These are phyloP conservation scores for Trypanosomatidae sp. DNA, from an alignment of 208 protist species.

Conservation along the genomic window DNA sequence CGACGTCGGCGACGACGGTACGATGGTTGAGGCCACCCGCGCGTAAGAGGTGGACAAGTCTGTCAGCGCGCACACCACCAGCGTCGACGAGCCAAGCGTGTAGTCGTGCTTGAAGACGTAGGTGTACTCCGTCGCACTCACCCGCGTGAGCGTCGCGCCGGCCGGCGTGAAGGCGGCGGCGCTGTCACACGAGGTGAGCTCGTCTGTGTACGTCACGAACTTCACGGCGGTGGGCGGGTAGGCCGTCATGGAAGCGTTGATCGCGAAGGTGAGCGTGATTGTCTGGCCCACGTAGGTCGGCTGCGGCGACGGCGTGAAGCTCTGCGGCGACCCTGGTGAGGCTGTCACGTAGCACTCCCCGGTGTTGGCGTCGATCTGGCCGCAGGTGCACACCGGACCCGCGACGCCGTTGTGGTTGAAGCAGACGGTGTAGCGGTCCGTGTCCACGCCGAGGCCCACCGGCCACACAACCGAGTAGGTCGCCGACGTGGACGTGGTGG, in stretches of 20 bases:
- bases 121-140: slow-evolving; percentile 37
- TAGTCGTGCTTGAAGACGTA: slow-evolving; percentile 87
- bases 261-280: slow-evolving; percentile 47
- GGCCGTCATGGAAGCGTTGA: slow-evolving; percentile 33
- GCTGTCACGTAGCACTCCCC: slow-evolving; percentile 75
- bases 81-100: slow-evolving; percentile 32
- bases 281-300: slow-evolving; percentile 88
- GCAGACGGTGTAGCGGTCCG: slow-evolving; percentile 68
- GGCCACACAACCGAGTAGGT: slow-evolving; percentile 84
- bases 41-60: slow-evolving; percentile 38
- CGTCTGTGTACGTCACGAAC: slow-evolving; percentile 61
- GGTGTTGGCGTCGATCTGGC: slow-evolving; percentile 60
- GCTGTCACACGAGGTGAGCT: slow-evolving; percentile 56
- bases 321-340: slow-evolving; percentile 43
- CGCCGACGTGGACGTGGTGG: slow-evolving; percentile 47
- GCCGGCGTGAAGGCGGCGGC: slow-evolving; percentile 51
- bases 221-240: slow-evolving; percentile 71
- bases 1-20: slow-evolving; percentile 18
- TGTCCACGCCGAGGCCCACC: slow-evolving; percentile 43
- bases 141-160: slow-evolving; percentile 23
- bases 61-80: slow-evolving; percentile 81
- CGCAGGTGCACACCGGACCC: slow-evolving; percentile 78
- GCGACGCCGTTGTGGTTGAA: slow-evolving; percentile 59
- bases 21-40: slow-evolving; percentile 28
- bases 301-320: slow-evolving; percentile 42